Base-by-base conservation (phyloP, 495 filamentous ascomycete genomes). In the Penicillium angulare region DNA sequence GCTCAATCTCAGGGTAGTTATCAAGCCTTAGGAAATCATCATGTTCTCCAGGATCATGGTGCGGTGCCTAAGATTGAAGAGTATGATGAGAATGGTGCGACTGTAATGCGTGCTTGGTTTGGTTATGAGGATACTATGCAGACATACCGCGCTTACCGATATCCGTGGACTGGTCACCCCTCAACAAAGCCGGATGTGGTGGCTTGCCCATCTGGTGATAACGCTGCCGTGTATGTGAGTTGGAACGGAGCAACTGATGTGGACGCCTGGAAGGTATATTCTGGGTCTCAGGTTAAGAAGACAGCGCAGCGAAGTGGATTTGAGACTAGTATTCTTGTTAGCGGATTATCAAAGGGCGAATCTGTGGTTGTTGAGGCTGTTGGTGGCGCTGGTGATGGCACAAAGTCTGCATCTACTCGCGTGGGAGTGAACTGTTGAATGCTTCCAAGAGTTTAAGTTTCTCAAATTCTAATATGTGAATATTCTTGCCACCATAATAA, bases 21-120 rank as follows among this genome's bases (percentile, higher is more conserved):
- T n/a, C 67, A 77, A 50, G 39, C 55, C 6, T 59, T 77, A 1
- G 48, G 41, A 5, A 68, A 69, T 43, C 75, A 67, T 8, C 71
- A 79, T 49, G 57, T 64, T 29, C 49, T 80, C 7, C 47, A 69
- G 39, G 67, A 56, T 16, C 79, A 74, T 54, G 78, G 76, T 2
- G 56, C 67, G 8, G 61, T 64, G 5, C 62, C 73, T n/a, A 64
- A 73, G 0, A 36, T 79, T 6, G 73, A 75, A 6, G 78, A 81
- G 51, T 74, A 65, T 54, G 60, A 64, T 50, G 50, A 43, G 5
- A 31, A 44, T 13, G 64, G 58, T 1, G 18, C 29, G 0, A 27
- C 58, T 6, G 53, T 62, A 7, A 60, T 67, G 61, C 36, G 56
- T 1, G 61, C 56, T 4, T 36, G 52, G 4, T 64, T 64, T 39